Percentiles rank a stretch among this genome's conserved stretches.
phyloP scores from a whole-genome alignment of 1,284 basidiomycete genomes.

The Pseudozyma tsukubaensis region DNA sequence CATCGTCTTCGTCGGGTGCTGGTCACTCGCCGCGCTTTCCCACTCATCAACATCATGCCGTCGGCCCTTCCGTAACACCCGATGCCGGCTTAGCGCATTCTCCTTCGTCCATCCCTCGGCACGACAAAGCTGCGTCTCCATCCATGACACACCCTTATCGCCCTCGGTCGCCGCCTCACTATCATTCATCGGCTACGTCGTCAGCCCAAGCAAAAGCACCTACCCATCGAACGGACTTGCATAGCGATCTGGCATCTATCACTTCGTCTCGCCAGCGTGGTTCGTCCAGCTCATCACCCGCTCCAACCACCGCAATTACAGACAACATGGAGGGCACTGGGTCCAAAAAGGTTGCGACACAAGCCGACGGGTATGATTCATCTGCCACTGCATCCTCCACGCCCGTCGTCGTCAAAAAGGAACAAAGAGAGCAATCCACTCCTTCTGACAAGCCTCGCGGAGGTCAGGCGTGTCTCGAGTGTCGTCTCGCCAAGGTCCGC shows the following conservation, averaged over 20 bases:
- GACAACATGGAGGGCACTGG: conserved; percentile 11
- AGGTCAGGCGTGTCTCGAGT: conserved; percentile 53
- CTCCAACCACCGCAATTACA: conserved; percentile 5
- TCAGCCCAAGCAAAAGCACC: conserved; percentile 4
- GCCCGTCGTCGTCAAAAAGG: conserved; percentile 13
- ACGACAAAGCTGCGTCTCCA: conserved; percentile 12
- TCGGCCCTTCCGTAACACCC: conserved; percentile 5
- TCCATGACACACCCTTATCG: conserved; percentile 17
- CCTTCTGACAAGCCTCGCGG: conserved; percentile 47
- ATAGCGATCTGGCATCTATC: conserved; percentile 29
- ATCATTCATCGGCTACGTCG: background rate
- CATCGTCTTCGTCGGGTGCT: conserved; percentile 10
- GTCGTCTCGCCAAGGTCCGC: conserved; percentile 46
- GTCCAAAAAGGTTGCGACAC: background rate
- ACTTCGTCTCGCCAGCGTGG: conserved; percentile 27
- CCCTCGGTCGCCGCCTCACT: conserved; percentile 22
- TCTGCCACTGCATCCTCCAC: conserved; percentile 12
- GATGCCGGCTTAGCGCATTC: conserved; percentile 26
- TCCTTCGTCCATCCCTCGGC: conserved; percentile 13
- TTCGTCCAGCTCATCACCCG: conserved; percentile 15
- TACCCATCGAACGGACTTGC: conserved; percentile 19
- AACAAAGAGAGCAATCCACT: conserved; percentile 10
- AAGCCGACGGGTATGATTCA: conserved; percentile 2
- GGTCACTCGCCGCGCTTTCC: conserved; percentile 14
- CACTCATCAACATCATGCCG: conserved; percentile 24